phyloP scores from a whole-genome alignment of 768 basidiomycete genomes.

The Glaciozyma antarctica region DNA sequence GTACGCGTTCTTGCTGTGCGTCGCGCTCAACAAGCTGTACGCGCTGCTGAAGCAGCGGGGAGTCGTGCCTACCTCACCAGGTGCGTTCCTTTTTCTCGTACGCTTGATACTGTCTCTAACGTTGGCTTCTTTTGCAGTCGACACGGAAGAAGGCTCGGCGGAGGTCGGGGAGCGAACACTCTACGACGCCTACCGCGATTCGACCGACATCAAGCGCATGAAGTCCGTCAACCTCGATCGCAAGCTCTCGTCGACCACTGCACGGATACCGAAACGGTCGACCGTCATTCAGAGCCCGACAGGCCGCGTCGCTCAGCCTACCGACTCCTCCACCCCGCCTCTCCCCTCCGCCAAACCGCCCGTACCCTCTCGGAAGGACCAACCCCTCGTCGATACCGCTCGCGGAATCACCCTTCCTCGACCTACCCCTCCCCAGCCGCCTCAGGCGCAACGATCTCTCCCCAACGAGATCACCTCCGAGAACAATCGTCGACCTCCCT shows the following conservation, averaged over 20 bases:
- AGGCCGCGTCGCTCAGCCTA: constrained; percentile 65
- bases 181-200: constrained; percentile 73
- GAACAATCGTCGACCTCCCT: constrained; percentile 30
- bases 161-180: constrained; percentile 40
- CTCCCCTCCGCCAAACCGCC: constrained; percentile 28
- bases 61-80: constrained; percentile 70
- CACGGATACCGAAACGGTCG: constrained; percentile 81
- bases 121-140: constrained; percentile 7
- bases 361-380: constrained; percentile 29
- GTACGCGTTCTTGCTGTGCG: constrained; percentile 92
- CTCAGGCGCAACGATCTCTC: background rate
- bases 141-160: constrained; percentile 36
- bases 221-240: constrained; percentile 90
- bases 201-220: constrained; percentile 84
- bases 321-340: constrained; percentile 32
- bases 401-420: constrained; percentile 21
- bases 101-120: background rate
- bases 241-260: constrained; percentile 78
- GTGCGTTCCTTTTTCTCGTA: constrained; percentile 41
- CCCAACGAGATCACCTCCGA: constrained; percentile 9
- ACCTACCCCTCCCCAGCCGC: background rate
- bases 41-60: constrained; percentile 77
- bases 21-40: constrained; percentile 83
- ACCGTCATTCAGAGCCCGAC: constrained; percentile 92
- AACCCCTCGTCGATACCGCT: constrained; percentile 27